Evolutionary conservation across 441 rosid genomes (phyloP), one percentile per base, ranked within the genome.

Genomic region (Gossypium schwendimanii): DNA sequence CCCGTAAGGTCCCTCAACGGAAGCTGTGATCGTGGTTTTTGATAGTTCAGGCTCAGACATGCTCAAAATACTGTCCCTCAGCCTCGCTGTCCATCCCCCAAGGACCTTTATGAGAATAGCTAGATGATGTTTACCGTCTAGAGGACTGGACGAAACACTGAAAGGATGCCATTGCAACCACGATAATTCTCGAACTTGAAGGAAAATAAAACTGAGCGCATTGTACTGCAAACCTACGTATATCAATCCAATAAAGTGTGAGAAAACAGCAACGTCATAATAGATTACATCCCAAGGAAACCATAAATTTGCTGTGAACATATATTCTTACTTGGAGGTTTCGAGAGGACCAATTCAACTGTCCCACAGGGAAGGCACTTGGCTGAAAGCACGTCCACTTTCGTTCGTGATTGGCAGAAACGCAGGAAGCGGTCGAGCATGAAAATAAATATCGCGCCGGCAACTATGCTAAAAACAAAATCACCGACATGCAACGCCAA

Each of bases 141-240:
- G 74, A 73, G 93, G 93, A 61, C 93, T 87, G 6, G 91, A 87
- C 39, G 91, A 89, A 66, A 89, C 88, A 73, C 89, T 87, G 71
- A 87, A 89, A 39, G 89, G 91, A 81, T 89, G 93, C 91, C 93
- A 89, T 47, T 89, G 93, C 69, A 87, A 76, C 93, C 89, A 89
- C 41, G 93, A 87, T 28, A 89, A 57, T 76, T 88, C 93, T 74
- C 88, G 86, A 59, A 59, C 63, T 14, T 59, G 63, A 2, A 59
- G 63, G 4, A 59, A 59, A 26, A 59, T 70, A 54, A 93, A 91
- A 73, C 97, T 90, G 36, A 94, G 88, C 6, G 98, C 91, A 71
- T 90, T 94, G 81, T 94, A 94, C 17, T 78, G 72, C 79, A 94
- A 77, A 85, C 79, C 97, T 93, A 62, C 45, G 69, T 4, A 28